Evolutionary conservation across 2,329 filamentous ascomycete genomes (phyloP).

Genomic region (Ustilaginoidea virens): DNA sequence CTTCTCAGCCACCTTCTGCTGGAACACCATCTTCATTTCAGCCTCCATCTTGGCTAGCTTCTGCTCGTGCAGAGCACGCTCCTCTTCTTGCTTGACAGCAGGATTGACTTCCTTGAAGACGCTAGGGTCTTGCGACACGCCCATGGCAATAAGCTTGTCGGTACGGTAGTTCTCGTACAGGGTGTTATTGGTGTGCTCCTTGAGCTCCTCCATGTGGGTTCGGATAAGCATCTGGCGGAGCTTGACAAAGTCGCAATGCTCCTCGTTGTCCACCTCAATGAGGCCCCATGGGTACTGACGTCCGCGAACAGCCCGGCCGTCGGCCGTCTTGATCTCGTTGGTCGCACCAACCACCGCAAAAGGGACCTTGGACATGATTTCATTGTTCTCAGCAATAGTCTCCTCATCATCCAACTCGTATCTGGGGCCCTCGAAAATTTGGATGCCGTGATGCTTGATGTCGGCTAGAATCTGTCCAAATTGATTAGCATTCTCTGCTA

Average conservation of each 20-base stretch:
- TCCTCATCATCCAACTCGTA: constrained; percentile 99
- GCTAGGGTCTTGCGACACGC: constrained; percentile 93
- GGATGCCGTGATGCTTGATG: constrained; percentile 92
- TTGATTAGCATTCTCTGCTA: background rate
- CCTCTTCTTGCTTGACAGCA: constrained; percentile 98
- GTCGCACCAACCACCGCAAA: constrained; percentile 97
- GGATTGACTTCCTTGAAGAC: constrained; percentile 99
- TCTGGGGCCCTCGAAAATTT: constrained; percentile 96
- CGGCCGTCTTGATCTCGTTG: constrained; percentile 76
- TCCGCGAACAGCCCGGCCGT: constrained; percentile 90
- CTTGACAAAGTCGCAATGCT: constrained; percentile 99
- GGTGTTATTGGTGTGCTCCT: constrained; percentile 99
- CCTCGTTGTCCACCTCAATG: constrained; percentile 98
- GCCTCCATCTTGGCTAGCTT: constrained; percentile 99
- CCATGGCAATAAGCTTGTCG: constrained; percentile 97
- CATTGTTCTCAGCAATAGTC: constrained; percentile 98
- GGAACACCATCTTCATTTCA: constrained; percentile 99
- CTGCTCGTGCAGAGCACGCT: constrained; percentile 94
- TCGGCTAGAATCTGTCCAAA: constrained; percentile 71
- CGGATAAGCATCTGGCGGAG: constrained; percentile 99
- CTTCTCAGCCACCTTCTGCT: constrained; percentile 98
- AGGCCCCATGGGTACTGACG: constrained; percentile 96
- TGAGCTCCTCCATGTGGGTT: constrained; percentile 99
- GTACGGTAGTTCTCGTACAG: constrained; percentile 99
- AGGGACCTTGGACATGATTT: constrained; percentile 99